phyloP scores from a whole-genome alignment of 805 yeast species.

The Saturnispora mendoncae region DNA sequence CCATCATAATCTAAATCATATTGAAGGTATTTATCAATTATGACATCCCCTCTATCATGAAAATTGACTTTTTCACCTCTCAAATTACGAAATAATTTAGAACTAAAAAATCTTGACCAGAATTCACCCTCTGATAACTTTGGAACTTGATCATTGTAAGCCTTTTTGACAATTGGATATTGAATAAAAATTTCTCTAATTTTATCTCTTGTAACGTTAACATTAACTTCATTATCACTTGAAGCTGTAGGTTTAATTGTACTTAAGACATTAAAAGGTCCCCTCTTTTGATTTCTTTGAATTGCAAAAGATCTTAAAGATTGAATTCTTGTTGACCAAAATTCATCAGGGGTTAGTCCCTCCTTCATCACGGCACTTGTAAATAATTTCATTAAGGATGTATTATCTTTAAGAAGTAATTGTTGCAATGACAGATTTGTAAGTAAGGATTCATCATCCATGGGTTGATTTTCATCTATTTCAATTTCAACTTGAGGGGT shows the following conservation, averaged over 20 bases:
- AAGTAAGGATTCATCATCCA: constrained; percentile 52
- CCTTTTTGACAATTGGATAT: constrained; percentile 83
- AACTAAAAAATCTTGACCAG: constrained; percentile 93
- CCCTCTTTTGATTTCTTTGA: constrained; percentile 73
- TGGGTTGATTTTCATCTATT: constrained; percentile 28
- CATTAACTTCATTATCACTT: constrained; percentile 87
- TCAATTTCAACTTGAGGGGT: constrained; percentile 11
- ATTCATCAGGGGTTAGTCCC: constrained; percentile 70
- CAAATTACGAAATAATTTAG: constrained; percentile 75
- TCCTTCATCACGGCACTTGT: constrained; percentile 79
- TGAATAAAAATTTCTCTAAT: constrained; percentile 85
- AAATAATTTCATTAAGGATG: constrained; percentile 61
- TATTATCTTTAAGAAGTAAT: constrained; percentile 59
- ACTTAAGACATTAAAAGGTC: constrained; percentile 88
- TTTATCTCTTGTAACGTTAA: constrained; percentile 82
- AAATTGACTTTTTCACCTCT: constrained; percentile 79
- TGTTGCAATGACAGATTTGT: constrained; percentile 74
- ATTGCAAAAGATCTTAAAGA: constrained; percentile 79
- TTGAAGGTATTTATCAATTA: constrained; percentile 75
- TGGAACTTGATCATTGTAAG: constrained; percentile 88
- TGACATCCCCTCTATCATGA: constrained; percentile 73
- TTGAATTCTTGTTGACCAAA: constrained; percentile 80
- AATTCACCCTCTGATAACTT: constrained; percentile 82
- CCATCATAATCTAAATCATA: constrained; percentile 50
- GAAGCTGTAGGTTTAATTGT: constrained; percentile 93